Evolutionary conservation across 495 filamentous ascomycete genomes (phyloP).

Genomic region (Penicillium lagena): DNA sequence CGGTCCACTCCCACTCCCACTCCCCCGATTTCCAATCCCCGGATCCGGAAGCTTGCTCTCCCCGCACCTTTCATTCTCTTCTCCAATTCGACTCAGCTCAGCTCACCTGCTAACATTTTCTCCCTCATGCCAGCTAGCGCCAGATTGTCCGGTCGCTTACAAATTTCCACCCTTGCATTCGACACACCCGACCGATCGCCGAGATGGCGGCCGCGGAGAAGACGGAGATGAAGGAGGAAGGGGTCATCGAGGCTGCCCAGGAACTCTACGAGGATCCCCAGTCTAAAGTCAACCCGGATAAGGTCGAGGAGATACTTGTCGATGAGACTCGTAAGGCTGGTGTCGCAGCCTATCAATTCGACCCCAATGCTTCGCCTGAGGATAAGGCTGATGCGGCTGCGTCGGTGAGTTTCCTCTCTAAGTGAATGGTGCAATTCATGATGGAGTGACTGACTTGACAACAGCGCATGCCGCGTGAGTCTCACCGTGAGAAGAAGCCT

Average conservation of each 20-base stretch:
- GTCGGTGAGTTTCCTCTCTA: slow-evolving; percentile 52
- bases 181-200: slow-evolving; percentile 9
- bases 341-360: slow-evolving; percentile 72
- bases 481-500: slow-evolving; percentile 58
- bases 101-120: too few relatives aligned
- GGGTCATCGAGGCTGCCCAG: slow-evolving; percentile 54
- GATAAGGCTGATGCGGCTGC: slow-evolving; percentile 74
- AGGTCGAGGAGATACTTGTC: slow-evolving; percentile 63
- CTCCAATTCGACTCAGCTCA: too few relatives aligned
- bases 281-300: slow-evolving; percentile 59
- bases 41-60: too few relatives aligned
- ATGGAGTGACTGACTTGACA: slow-evolving; percentile 11
- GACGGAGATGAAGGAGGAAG: slow-evolving; percentile 71
- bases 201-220: slow-evolving; percentile 33
- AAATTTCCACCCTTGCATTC: slow-evolving; percentile 9
- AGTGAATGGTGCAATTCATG: background rate
- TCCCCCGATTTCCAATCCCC: background rate
- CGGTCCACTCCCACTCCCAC: background rate
- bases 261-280: slow-evolving; percentile 59
- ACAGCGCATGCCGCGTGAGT: slow-evolving; percentile 54
- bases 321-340: slow-evolving; percentile 72
- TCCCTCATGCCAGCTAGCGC: background rate
- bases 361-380: slow-evolving; percentile 77
- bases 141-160: slow-evolving; percentile 2
- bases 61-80: too few relatives aligned